A percentile compares a stretch with the other conserved stretches of the same genome.
Evolutionary conservation across 2,329 filamentous ascomycete species (phyloP).

Genomic region (Colletotrichum sp.): DNA sequence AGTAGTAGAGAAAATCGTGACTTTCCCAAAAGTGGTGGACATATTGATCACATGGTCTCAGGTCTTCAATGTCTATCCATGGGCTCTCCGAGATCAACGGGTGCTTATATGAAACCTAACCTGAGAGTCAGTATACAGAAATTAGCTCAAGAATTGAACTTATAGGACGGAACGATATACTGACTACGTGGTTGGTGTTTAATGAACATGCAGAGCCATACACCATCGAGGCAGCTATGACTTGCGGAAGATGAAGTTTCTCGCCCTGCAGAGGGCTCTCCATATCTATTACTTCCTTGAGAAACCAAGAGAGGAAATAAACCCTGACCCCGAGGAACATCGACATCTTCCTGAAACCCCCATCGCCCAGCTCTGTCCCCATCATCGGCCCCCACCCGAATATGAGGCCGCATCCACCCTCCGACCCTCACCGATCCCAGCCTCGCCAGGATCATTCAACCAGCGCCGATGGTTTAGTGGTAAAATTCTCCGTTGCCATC

Average conservation of each 20-base stretch:
- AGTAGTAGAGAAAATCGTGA: background rate
- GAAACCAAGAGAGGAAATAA: too few species aligned
- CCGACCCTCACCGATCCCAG: background rate
- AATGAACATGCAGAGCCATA: too few species aligned
- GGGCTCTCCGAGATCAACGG: background rate
- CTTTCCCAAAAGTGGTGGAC: background rate
- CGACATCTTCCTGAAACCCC: too few species aligned
- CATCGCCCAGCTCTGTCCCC: background rate
- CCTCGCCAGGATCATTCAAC: background rate
- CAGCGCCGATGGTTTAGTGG: constrained; percentile 22
- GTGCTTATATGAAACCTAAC: background rate
- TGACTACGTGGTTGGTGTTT: too few species aligned
- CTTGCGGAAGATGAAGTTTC: accelerated
- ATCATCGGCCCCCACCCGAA: background rate
- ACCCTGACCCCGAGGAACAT: too few species aligned
- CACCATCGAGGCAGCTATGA: background rate
- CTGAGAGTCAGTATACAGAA: accelerated
- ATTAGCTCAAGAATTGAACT: accelerated
- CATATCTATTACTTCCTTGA: too few species aligned
- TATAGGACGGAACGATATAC: accelerated
- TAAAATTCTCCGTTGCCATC: constrained; percentile 21
- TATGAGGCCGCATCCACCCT: background rate
- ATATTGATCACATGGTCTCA: accelerated
- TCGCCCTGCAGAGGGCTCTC: background rate
- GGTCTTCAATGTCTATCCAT: background rate